Percentiles rank a stretch among this genome's conserved stretches.
Conservation (phyloP, 306 rosid genomes). For the Quercus ilex region DNA sequence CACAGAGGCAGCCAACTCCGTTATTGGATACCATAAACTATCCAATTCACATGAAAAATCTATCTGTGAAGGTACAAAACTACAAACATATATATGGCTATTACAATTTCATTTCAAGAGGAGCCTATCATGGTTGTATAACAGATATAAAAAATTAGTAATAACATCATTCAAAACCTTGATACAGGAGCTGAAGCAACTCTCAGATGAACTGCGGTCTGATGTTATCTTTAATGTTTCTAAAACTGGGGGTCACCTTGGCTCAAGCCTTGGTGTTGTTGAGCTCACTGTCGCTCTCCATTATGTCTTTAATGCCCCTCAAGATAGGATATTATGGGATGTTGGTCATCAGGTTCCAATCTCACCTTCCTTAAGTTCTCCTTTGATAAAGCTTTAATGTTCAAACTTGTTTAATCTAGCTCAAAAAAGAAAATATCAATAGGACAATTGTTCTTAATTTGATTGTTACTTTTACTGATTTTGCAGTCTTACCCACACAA, state of each 20-base stretch:
- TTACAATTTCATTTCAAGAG: background rate
- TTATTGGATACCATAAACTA: constrained; percentile 81
- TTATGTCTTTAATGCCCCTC: constrained; percentile 87
- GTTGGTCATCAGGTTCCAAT: constrained; percentile 91
- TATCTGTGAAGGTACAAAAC: constrained; percentile 69
- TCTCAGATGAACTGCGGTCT: constrained; percentile 84
- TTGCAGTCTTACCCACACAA: constrained; percentile 91
- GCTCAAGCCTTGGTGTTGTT: constrained; percentile 95
- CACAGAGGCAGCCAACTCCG: constrained; percentile 90
- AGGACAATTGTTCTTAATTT: background rate
- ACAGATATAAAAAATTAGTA: background rate
- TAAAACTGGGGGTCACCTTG: constrained; percentile 95
- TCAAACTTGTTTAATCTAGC: background rate
- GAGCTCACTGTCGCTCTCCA: constrained; percentile 98
- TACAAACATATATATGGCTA: background rate
- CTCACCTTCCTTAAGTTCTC: constrained; percentile 17
- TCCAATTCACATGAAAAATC: constrained; percentile 95
- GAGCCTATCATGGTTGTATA: background rate
- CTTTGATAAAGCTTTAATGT: background rate
- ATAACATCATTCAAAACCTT: background rate
- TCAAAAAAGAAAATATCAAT: background rate
- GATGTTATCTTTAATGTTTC: constrained; percentile 96
- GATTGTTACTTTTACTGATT: constrained; percentile 24
- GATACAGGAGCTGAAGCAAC: constrained; percentile 83
- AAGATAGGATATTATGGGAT: constrained; percentile 87